Evolutionary conservation across 768 basidiomycete genomes (phyloP).

Genomic region (Pisolithus orientalis): DNA sequence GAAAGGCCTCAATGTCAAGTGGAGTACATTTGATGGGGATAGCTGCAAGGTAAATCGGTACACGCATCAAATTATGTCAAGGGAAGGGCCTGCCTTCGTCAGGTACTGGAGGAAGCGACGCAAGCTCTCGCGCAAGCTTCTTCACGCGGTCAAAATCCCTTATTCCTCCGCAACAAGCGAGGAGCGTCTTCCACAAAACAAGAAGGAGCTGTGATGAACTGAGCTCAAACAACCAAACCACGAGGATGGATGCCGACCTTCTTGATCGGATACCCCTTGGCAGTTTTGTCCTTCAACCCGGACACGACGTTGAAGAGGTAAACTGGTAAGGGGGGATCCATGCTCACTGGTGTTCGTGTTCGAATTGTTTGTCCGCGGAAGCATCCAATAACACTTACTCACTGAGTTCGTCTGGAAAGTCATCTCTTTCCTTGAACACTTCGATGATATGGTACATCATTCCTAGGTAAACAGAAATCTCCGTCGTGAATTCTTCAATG

Average conservation of each 20-base stretch:
- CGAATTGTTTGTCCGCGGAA: not conserved
- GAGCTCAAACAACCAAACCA: conserved; percentile 1
- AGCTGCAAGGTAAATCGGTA: conserved; percentile 25
- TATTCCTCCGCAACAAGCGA: conserved; percentile 90
- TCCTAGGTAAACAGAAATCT: conserved; percentile 88
- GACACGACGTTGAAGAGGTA: conserved; percentile 91
- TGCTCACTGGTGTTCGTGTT: conserved; percentile 61
- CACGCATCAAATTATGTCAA: conserved; percentile 1
- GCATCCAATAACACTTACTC: conserved; percentile 28
- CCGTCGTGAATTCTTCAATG: conserved; percentile 86
- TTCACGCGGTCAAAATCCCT: conserved; percentile 82
- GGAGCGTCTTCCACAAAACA: conserved; percentile 88
- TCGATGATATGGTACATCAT: conserved; percentile 96
- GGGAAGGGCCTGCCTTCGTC: conserved; percentile 36
- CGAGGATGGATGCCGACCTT: conserved; percentile 49
- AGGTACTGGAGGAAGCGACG: conserved; percentile 57
- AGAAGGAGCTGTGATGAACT: conserved; percentile 64
- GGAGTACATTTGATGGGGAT: conserved; percentile 85
- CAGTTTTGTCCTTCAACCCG: conserved; percentile 84
- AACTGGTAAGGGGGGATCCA: conserved; percentile 90
- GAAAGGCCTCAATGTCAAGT: conserved; percentile 83
- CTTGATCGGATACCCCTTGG: conserved; percentile 95
- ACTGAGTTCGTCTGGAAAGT: conserved; percentile 97
- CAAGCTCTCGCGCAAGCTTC: conserved; percentile 77
- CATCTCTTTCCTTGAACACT: conserved; percentile 86